Evolutionary conservation across 2,329 filamentous ascomycete genomes (phyloP).

Genomic region (Emergomyces orientalis): DNA sequence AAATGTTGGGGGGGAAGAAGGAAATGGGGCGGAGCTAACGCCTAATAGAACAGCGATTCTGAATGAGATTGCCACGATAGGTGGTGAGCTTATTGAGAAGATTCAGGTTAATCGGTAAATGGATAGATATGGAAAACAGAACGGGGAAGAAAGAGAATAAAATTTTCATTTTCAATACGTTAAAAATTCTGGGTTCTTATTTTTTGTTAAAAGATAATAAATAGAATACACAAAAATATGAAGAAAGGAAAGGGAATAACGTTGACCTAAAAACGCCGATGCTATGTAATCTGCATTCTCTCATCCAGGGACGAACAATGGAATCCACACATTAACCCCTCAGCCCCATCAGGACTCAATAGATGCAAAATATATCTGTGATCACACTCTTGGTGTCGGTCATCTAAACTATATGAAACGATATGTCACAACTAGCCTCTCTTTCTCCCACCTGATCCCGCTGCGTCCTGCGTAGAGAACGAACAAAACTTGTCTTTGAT

Average conservation of each 20-base stretch:
- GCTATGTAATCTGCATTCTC: slow-evolving; percentile 1
- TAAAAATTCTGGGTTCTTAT: background rate
- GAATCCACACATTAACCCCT: background rate
- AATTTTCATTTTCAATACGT: slow-evolving; percentile 4
- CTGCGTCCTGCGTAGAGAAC: slow-evolving; percentile 62
- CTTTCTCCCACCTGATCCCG: slow-evolving; percentile 26
- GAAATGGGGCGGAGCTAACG: slow-evolving; percentile 19
- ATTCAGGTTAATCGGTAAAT: slow-evolving; percentile 46
- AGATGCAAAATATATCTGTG: background rate
- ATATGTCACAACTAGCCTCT: background rate
- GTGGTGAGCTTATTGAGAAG: slow-evolving; percentile 56
- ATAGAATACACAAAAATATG: background rate
- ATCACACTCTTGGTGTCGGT: background rate
- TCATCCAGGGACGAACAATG: background rate
- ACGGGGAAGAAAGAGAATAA: background rate
- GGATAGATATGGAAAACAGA: background rate
- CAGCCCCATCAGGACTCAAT: background rate
- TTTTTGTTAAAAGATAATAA: background rate
- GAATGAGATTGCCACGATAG: slow-evolving; percentile 42
- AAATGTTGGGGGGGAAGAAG: slow-evolving; percentile 13
- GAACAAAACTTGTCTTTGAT: slow-evolving; percentile 92
- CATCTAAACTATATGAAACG: background rate
- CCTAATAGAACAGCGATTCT: slow-evolving; percentile 35
- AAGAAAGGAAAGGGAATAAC: slow-evolving; percentile 4
- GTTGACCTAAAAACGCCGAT: slow-evolving; percentile 9